A percentile compares a stretch with the other conserved stretches of the same genome.
Evolutionary conservation across 441 rosid genomes (phyloP).

Genomic region (Adansonia madagascariensis): DNA sequence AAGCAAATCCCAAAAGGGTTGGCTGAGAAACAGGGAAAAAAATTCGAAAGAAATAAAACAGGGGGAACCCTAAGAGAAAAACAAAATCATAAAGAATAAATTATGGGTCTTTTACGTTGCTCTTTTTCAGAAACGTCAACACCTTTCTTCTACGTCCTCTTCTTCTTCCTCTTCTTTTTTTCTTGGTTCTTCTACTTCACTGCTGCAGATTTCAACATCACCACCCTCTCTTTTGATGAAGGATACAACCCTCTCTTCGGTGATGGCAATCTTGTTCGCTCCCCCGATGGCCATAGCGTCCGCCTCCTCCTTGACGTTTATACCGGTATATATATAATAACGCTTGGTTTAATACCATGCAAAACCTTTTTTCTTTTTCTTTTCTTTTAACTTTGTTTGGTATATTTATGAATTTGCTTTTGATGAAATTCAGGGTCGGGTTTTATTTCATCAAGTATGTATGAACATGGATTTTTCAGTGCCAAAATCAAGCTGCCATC

Average conservation of each 20-base stretch:
- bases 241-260: conserved; percentile 85
- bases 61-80: not conserved
- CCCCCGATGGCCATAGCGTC: conserved; percentile 64
- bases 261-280: conserved; percentile 73
- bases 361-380: not conserved
- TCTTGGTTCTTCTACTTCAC: conserved; percentile 13
- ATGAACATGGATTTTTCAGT: conserved; percentile 82
- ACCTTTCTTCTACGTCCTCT: conserved; percentile 3
- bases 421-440: conserved; percentile 65
- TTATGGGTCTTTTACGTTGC: not conserved
- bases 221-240: conserved; percentile 70
- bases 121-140: conserved; percentile 4
- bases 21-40: not conserved
- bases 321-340: conserved; percentile 54
- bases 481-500: conserved; percentile 83
- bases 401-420: not conserved
- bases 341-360: not conserved
- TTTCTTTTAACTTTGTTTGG: not conserved
- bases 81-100: not conserved
- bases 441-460: conserved; percentile 81
- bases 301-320: conserved; percentile 83
- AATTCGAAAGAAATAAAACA: not conserved
- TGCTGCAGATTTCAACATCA: conserved; percentile 46
- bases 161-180: not conserved
- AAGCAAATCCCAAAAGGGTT: not conserved